Base-by-base conservation (phyloP, 768 basidiomycete genomes). In the Kwoniella heveanensis region DNA sequence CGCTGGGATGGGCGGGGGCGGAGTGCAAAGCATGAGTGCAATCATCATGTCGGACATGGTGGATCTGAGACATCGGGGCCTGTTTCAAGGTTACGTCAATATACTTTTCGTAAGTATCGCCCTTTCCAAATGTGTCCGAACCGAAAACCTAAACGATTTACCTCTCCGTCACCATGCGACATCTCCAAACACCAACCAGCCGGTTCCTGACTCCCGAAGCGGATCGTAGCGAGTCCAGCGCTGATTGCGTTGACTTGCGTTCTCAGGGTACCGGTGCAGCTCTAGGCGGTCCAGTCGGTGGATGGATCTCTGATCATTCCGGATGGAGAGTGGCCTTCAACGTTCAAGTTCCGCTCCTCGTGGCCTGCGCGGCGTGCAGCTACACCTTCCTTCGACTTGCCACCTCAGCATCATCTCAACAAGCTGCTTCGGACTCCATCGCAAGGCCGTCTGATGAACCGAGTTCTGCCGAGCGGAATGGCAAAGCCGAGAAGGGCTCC, bases 31-130 rank as follows among this genome's bases (percentile, higher is more conserved):
- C 32, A 64, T 72, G 49, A 64, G 66, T 12, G 59, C 53, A 67
- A 86, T 96, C 60, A 84, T 91, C 50, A 86, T 92, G 60, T 88
- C 90, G 6, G 94, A 98, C 82, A 83, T 96, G 24, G 88, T 97
- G 62, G 91, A 92, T 15, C 80, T 97, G 88, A 90, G 73, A 76
- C 88, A 91, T 65, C 85, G 94, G 57, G 94, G 92, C 1, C 80
- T 95, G 9, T 95, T 92, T 74, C 95, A 98, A 79, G 93, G 92
- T 62, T 52, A 61, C 21, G 69, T 66, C 15, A 67, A 62, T 55
- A 44, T 62, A 15, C 30, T 67, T 21, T 62, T 61, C 52, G 58
- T 60, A 25, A 60, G 58, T 60, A 25, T 9, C 22, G 1, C 8
- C 39, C n/a, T n/a, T n/a, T n/a, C n/a, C n/a, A n/a, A n/a, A n/a